These are phyloP conservation scores for Plantago major DNA, from an alignment of 257 asterid genomes.

Conservation along the genomic window DNA sequence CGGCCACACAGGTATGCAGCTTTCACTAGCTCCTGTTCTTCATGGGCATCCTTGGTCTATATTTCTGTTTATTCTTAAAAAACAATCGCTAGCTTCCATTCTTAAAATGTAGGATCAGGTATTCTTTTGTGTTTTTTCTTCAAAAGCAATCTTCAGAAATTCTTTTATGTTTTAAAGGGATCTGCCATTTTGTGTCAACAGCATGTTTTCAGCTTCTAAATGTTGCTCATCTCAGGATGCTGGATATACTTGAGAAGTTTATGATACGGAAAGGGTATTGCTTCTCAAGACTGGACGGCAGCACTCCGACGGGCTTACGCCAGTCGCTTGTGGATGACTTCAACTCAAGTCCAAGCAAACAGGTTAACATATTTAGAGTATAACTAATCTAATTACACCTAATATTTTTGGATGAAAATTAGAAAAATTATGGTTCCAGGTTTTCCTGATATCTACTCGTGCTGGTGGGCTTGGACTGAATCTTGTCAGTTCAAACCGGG, in stretches of 20 bases:
- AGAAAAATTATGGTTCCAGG: conserved; percentile 38
- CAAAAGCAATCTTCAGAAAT: too few relatives aligned
- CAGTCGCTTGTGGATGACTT: conserved; percentile 91
- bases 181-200: background rate
- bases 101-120: background rate
- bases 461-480: conserved; percentile 98
- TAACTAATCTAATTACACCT: conserved; percentile 7
- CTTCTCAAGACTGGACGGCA: conserved; percentile 90
- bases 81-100: too few relatives aligned
- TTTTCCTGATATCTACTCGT: conserved; percentile 88
- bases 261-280: conserved; percentile 87
- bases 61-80: too few relatives aligned
- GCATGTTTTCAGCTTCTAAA: conserved; percentile 9
- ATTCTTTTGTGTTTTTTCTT: background rate
- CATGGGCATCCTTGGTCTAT: too few relatives aligned
- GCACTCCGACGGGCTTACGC: conserved; percentile 76
- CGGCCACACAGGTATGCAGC: too few relatives aligned
- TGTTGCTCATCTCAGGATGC: conserved; percentile 54
- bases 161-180: background rate
- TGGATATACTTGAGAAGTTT: conserved; percentile 90
- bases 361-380: conserved; percentile 52
- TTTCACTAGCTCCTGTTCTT: too few relatives aligned
- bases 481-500: conserved; percentile 92
- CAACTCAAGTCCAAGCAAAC: conserved; percentile 94
- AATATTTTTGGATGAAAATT: background rate